Conservation (phyloP, 1,139 yeast genomes). For the Lizanozyma gosingica region DNA sequence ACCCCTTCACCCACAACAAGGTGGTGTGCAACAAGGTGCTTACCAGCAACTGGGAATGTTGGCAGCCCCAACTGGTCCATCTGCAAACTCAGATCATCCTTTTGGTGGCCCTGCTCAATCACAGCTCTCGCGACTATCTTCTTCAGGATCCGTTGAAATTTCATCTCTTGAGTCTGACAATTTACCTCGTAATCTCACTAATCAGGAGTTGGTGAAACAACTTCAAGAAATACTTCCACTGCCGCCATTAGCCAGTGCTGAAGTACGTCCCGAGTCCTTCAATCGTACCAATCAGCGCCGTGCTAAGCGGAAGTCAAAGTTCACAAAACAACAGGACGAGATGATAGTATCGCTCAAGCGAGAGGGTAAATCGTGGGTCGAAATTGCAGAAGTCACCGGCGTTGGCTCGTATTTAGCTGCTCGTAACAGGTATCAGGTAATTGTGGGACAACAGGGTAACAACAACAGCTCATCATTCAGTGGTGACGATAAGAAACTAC, state of each 20-base stretch:
- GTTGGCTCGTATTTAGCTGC: conserved; percentile 69
- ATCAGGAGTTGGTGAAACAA: conserved; percentile 9
- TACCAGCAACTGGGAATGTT: background rate
- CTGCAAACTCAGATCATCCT: background rate
- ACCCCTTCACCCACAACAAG: background rate
- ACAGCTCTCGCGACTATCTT: background rate
- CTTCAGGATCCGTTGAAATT: background rate
- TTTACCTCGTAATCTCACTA: background rate
- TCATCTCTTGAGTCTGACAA: background rate
- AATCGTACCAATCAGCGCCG: conserved; percentile 32
- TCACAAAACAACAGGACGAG: conserved; percentile 60
- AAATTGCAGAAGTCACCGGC: conserved; percentile 58
- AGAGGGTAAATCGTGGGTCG: conserved; percentile 64
- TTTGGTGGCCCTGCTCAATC: background rate
- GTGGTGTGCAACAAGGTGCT: background rate
- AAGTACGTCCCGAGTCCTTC: conserved; percentile 22
- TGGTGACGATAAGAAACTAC: conserved; percentile 42
- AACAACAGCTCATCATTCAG: conserved; percentile 60
- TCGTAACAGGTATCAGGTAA: conserved; percentile 68
- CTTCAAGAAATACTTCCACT: conserved; percentile 22
- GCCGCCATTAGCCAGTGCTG: conserved; percentile 29
- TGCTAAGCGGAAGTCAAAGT: conserved; percentile 55
- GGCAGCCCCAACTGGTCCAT: background rate
- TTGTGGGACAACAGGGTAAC: conserved; percentile 79
- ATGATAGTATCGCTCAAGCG: conserved; percentile 53